A percentile compares a stretch with the other conserved stretches of the same genome.
phyloP scores from a whole-genome alignment of 768 basidiomycete species.

The Russula lepida region DNA sequence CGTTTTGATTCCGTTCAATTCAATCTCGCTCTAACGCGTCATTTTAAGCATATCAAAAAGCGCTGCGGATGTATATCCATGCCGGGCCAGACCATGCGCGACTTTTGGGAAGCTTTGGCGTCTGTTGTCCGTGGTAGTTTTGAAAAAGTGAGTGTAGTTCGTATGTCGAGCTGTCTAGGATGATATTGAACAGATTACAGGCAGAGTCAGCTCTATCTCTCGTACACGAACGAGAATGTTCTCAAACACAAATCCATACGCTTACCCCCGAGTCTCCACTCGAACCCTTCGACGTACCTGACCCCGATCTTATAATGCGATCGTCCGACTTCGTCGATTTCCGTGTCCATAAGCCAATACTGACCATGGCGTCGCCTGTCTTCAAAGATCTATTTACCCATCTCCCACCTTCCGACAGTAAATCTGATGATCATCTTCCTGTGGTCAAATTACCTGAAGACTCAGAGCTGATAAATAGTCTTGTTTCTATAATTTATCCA shows the following conservation, averaged over 20 bases:
- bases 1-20: neutral
- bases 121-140: neutral
- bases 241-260: neutral
- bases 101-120: neutral
- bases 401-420: neutral
- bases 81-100: neutral
- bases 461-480: neutral
- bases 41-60: neutral
- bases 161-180: neutral
- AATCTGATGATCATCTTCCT: neutral
- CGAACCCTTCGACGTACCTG: neutral
- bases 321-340: neutral
- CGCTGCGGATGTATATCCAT: neutral
- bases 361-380: neutral
- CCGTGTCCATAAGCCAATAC: constrained; percentile 1
- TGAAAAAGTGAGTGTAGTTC: neutral
- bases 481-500: constrained; percentile 3
- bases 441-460: neutral
- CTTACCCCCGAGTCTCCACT: too few species aligned
- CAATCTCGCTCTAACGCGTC: neutral
- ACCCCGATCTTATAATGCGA: neutral
- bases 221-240: neutral
- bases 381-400: neutral
- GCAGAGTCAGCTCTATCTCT: neutral
- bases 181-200: neutral